phyloP scores from a whole-genome alignment of 495 filamentous ascomycete genomes.

The Tuber magnatum region DNA sequence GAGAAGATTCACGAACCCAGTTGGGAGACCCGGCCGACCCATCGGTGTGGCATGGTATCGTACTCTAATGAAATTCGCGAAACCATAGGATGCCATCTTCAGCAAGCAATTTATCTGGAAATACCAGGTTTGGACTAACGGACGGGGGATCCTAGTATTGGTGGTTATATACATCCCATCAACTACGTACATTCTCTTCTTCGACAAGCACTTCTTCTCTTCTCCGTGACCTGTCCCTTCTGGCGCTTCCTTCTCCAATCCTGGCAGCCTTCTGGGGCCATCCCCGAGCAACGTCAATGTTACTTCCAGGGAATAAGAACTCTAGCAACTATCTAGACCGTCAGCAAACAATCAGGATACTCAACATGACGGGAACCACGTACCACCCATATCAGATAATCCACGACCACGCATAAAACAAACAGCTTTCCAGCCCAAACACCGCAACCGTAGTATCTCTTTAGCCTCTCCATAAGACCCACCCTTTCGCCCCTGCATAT shows the following conservation, averaged over 20 bases:
- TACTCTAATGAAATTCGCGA: neutral
- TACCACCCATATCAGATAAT: conserved; percentile 80
- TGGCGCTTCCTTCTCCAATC: conserved; percentile 9
- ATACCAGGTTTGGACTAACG: neutral
- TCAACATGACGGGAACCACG: conserved; percentile 17
- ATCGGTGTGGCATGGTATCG: neutral
- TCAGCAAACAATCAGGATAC: conserved; percentile 1
- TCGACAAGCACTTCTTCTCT: conserved; percentile 8
- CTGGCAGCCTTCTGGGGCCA: conserved; percentile 69
- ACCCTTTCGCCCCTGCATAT: conserved; percentile 50
- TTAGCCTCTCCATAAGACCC: conserved; percentile 85
- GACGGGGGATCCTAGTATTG: neutral
- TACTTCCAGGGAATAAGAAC: conserved; percentile 71
- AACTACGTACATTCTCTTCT: conserved; percentile 1
- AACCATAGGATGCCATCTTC: neutral
- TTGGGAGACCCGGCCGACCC: neutral
- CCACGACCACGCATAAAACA: conserved; percentile 86
- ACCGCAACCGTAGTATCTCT: conserved; percentile 98
- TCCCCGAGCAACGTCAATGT: conserved; percentile 78
- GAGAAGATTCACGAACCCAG: neutral
- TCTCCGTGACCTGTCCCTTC: conserved; percentile 18
- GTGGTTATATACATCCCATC: neutral
- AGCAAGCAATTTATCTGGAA: neutral
- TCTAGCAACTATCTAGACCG: conserved; percentile 50
- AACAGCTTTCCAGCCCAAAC: conserved; percentile 98